Base-by-base conservation (phyloP, 768 basidiomycete species). In the Leccinum aurantiacum region DNA sequence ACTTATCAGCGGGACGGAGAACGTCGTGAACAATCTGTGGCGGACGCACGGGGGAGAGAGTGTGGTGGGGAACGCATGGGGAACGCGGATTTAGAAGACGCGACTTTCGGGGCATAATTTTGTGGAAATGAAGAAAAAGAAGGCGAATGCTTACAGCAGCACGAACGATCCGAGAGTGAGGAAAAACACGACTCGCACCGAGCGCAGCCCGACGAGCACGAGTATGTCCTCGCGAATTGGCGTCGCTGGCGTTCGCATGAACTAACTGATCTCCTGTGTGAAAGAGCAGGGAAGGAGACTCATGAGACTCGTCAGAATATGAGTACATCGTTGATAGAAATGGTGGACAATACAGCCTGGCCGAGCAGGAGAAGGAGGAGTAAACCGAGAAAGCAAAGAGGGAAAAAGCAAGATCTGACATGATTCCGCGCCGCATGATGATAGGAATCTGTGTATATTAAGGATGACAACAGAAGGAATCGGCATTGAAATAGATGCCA, bases 281-380 rank as follows among this genome's bases (percentile, higher is more conserved):
- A 44, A 41, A 46, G 44, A 22, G 24, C 56, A 29, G 27, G 35
- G 13, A 35, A 52, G n/a, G 29, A 33, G 49, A 3, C 2, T 17
- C 4, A 27, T 11, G 17, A 17, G 48, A 49, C 31, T 35, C 3
- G 29, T 15, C 47, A 3, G 31, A 22, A 31, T 35, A 33, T 37
- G 59, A 57, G 50, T 68, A 68, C 69, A 69, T 48, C 57, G 51
- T 22, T 52, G 29, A 57, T 22, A 54, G 50, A 58, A 58, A 46
- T 46, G 25, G 38, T 33, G 53, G 57, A 65, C 3, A 63, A 59
- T 51, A 69, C 54, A 51, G 25, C 69, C 69, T 64, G 69, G 44
- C 69, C 67, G 38, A 31, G 69, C 69, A 69, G 69, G 69, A 55
- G 33, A 56, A 37, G 29, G 29, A 54, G 50, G 4, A 53, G 54